Evolutionary conservation across 148 eudicot genomes (phyloP), one percentile per base, ranked within the genome.

Genomic region (Polygonum maritimum): DNA sequence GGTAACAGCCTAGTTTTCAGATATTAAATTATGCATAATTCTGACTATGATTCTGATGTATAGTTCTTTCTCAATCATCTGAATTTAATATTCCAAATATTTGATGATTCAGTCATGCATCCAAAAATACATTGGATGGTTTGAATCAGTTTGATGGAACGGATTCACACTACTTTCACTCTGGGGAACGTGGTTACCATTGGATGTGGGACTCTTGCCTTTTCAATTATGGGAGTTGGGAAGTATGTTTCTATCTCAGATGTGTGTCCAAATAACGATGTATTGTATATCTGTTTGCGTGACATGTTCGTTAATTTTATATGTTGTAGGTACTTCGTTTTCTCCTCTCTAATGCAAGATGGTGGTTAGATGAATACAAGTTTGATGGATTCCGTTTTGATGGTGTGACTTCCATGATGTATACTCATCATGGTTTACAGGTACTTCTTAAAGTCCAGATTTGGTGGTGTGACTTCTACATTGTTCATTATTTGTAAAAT

Each of bases 161-260:
- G 49, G 97, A 92, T 84, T 84, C 91, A 79, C 93, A 92, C 85
- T 96, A 96, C 83, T 96, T 96, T 77, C 99, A 96, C 87, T 87
- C 99, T 79, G 99, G 99, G 73, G n/a, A 89, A 47, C 88, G 92
- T 22, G 99, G 99, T 77, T 88, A 96, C 81, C 99, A 96, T 76
- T 91, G 97, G 98, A 89, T 96, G 94, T 96, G 99, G 99, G 99
- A 96, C 80, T 90, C 96, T 76, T 91, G 99, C 74, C 93, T 96
- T 77, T 96, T 92, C 77, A 96, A 92, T 78, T 95, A 90, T 74
- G 96, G 92, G 77, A 88, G 85, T 55, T 96, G 99, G 99, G 99
- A 96, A 83, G 97, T 92, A 87, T 72, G 92, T 84, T 48, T 60
- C 36, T 41, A 36, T 81, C 62, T 12, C 73, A 55, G 58, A 35